A percentile compares a stretch with the other conserved stretches of the same genome.
Evolutionary conservation across 176 grass and related monocot genomes (phyloP).

Genomic region (Carex cristatella): DNA sequence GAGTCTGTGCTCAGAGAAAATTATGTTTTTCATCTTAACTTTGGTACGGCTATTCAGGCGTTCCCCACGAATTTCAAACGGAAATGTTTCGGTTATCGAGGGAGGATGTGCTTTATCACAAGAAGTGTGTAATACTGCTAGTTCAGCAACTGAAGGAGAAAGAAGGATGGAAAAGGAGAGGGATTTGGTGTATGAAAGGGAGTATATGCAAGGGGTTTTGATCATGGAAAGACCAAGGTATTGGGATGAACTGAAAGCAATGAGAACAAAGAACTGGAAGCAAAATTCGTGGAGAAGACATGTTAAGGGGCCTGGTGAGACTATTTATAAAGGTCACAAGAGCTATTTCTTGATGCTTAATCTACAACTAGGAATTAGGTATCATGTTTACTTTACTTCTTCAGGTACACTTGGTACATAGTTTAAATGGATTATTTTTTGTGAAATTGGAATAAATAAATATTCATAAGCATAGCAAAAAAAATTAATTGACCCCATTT

Average conservation of each 20-base stretch:
- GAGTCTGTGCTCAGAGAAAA: constrained; percentile 37
- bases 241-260: constrained; percentile 41
- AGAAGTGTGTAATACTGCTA: constrained; percentile 30
- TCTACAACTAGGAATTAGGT: constrained; percentile 98
- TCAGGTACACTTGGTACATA: neutral
- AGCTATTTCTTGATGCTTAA: constrained; percentile 98
- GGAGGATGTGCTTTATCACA: constrained; percentile 46
- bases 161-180: constrained; percentile 34
- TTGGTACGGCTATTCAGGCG: constrained; percentile 37
- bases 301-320: constrained; percentile 61
- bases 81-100: constrained; percentile 43
- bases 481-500: neutral
- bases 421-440: neutral
- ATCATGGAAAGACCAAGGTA: constrained; percentile 61
- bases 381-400: constrained; percentile 19
- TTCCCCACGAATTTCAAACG: constrained; percentile 64
- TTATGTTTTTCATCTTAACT: constrained; percentile 35
- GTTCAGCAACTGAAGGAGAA: constrained; percentile 35
- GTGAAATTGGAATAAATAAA: neutral
- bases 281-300: constrained; percentile 47
- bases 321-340: constrained; percentile 90
- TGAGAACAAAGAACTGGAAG: constrained; percentile 36
- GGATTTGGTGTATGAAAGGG: constrained; percentile 60
- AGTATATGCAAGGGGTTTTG: constrained; percentile 89
- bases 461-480: neutral